phyloP scores from a whole-genome alignment of 1,284 basidiomycete species.

The Pyrrhoderma noxium region DNA sequence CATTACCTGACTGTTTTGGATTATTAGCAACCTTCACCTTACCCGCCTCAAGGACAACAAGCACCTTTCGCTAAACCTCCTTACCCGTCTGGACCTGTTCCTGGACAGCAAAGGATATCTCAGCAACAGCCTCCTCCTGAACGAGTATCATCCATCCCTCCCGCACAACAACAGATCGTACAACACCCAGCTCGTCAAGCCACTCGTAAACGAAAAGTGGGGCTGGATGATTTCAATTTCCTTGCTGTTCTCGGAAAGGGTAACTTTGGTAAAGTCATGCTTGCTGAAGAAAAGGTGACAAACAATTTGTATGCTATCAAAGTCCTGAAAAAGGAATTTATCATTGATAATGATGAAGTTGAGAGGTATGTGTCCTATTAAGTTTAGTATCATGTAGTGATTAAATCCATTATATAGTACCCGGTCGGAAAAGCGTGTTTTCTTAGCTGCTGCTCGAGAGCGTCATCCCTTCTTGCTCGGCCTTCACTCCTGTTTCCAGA shows the following conservation, averaged over 20 bases:
- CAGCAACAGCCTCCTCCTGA: constrained; percentile 21
- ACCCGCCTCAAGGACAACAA: constrained; percentile 5
- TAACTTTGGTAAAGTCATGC: constrained; percentile 99
- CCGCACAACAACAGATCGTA: constrained; percentile 25
- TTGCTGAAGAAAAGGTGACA: constrained; percentile 95
- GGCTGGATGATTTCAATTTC: constrained; percentile 99
- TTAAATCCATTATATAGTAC: constrained; percentile 51
- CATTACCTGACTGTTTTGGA: background rate
- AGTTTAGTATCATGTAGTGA: constrained; percentile 13
- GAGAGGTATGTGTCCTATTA: constrained; percentile 67
- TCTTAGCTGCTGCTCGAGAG: constrained; percentile 91
- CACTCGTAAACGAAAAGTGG: constrained; percentile 75
- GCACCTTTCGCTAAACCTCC: constrained; percentile 3
- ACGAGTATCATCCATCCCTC: constrained; percentile 21
- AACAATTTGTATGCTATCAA: constrained; percentile 97
- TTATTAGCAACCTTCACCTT: background rate
- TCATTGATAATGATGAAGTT: constrained; percentile 99
- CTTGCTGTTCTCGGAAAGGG: constrained; percentile 97
- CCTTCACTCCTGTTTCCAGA: constrained; percentile 99
- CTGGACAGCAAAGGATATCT: constrained; percentile 17
- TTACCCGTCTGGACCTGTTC: constrained; percentile 16
- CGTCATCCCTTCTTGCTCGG: constrained; percentile 97
- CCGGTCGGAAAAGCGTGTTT: constrained; percentile 98
- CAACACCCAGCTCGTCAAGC: constrained; percentile 27
- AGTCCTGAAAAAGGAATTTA: constrained; percentile 99